Evolutionary conservation across 352 stramenopile species (phyloP), one percentile per base, ranked within the genome.

Genomic region (Halophytophthora batemanensis): DNA sequence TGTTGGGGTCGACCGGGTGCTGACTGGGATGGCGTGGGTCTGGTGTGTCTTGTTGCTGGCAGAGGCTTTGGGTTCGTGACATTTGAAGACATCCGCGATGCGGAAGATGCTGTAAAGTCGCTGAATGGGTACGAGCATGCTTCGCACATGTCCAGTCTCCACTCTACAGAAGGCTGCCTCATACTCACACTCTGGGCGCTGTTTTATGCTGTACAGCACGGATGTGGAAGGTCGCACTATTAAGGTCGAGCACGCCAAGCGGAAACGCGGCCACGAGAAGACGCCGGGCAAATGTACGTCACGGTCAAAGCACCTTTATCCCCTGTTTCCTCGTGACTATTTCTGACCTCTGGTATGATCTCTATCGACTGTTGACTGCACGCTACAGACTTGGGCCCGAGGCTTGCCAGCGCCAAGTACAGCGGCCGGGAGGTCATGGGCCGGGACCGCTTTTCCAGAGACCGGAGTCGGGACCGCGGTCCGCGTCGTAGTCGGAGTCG

Each of bases 251-350:
- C 78, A 88, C 41, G 81, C 82, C 50, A 93, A 91, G 71, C 76
- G 82, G 41, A 81, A 78, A 33, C 77, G 76, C 61, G 80, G 80
- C 33, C 82, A 93, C 52, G 76, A 87, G 46, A 90, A 90, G 59
- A 91, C 82, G n/a, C 82, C 82, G 12, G 82, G 82, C 35, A 81
- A 87, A 60, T 93, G 80, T 93, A 76, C 53, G 74, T 75, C 6
- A 8, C 25, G 25, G 25, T 8, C 25, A 31, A 4, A 31, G 8
- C 25, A 31, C 4, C 25, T 8, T 4, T 8, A 31, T 8, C 4
- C 8, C 25, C 8, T 8, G 25, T 8, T 31, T 8, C 4, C 25
- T 8, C 25, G 4, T 31, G 25, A 4, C n/a, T 13, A 38, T 38
- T 25, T 19, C 23, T 40, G 13, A 56, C 2, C 21, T 49, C 17